A percentile compares a stretch with the other conserved stretches of the same genome.
phyloP scores from a whole-genome alignment of 805 yeast species.

The Schizosaccharomyces octosporus region DNA sequence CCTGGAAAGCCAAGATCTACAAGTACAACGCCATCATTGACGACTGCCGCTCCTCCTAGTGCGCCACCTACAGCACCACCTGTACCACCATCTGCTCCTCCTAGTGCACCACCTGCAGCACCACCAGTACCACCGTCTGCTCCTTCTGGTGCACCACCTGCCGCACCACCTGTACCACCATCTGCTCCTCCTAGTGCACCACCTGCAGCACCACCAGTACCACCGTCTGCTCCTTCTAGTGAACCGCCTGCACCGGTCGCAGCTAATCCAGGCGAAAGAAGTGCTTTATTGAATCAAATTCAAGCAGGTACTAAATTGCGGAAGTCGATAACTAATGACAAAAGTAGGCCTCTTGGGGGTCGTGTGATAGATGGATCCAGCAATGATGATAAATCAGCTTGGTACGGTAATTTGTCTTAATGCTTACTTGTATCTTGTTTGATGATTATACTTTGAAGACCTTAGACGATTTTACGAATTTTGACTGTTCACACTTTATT shows the following conservation, averaged over 20 bases:
- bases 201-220: conserved; percentile 7
- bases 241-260: conserved; percentile 3
- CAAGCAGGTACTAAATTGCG: conserved; percentile 26
- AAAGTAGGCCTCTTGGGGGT: conserved; percentile 4
- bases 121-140: background rate
- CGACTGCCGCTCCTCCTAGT: conserved; percentile 6
- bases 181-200: background rate
- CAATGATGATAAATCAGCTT: background rate
- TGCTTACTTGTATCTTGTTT: background rate
- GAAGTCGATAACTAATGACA: conserved; percentile 18
- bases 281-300: conserved; percentile 34
- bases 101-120: background rate
- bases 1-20: background rate
- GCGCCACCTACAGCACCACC: conserved; percentile 16
- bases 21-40: background rate
- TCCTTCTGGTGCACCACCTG: conserved; percentile 4
- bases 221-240: conserved; percentile 5
- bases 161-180: conserved; percentile 4
- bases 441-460: background rate
- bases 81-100: conserved; percentile 3
- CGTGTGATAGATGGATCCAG: background rate
- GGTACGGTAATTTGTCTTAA: background rate
- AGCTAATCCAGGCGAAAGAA: conserved; percentile 13
- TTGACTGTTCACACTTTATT: background rate
- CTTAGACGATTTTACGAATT: background rate